Evolutionary conservation across 1,284 basidiomycete genomes (phyloP), one percentile per base, ranked within the genome.

Genomic region (Thelephora terrestris): DNA sequence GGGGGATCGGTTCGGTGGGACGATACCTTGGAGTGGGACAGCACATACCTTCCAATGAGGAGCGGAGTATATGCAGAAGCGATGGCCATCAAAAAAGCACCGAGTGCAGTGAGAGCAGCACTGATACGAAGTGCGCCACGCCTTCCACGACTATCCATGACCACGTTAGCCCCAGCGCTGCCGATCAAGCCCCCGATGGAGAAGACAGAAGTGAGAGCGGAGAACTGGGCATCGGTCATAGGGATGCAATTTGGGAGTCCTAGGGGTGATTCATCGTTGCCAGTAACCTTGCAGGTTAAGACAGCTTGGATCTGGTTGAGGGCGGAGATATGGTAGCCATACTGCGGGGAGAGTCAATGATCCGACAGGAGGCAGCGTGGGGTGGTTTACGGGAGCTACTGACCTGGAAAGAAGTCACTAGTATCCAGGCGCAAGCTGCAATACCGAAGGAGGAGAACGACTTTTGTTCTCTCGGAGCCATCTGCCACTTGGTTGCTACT

Each of bases 161-260:
- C 61, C 29, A 78, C 62, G 55, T 85, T 83, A n/a, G 85, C 82
- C 16, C 71, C 64, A 17, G 86, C 61, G 56, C 85, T 89, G 12
- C 91, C 91, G 3, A 83, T 49, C 12, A 96, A 75, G 34, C 93
- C 93, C 6, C 93, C 93, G n/a, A 90, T 62, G 1, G 91, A 94
- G 64, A 92, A 94, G 27, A 88, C 68, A 23, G 91, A 75, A 0
- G 92, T 96, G 39, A 93, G 75, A 29, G 84, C 62, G 16, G 86
- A 86, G 68, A 94, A 95, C 0, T 73, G 73, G 24, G 76, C 70
- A 50, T 86, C 78, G 34, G 78, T 75, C 80, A 94, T 87, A 14
- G 78, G 76, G 36, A 93, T 80, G 62, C 91, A 94, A 25, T 74
- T 72, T 2, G 78, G 71, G 5, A 80, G 61, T n/a, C 67, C 65